Evolutionary conservation across 805 yeast species (phyloP).

Genomic region (Myxozyma neotropica): DNA sequence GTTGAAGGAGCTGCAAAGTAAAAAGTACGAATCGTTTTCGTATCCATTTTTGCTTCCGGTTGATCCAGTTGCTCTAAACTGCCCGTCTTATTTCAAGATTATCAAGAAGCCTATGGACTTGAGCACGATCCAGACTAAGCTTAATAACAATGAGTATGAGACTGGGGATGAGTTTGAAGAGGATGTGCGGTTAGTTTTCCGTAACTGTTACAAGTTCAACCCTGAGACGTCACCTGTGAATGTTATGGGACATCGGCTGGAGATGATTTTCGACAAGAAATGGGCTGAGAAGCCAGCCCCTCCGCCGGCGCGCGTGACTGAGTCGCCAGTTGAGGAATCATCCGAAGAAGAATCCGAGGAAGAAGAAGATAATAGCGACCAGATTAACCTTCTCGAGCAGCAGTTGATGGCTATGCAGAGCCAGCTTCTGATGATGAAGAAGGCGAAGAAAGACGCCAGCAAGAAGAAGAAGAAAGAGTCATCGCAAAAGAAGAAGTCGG

Average conservation of each 20-base stretch:
- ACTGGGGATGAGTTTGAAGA: constrained; percentile 83
- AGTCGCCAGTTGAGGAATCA: constrained; percentile 41
- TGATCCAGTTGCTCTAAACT: constrained; percentile 89
- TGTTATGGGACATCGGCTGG: constrained; percentile 90
- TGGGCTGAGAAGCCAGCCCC: constrained; percentile 78
- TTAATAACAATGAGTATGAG: constrained; percentile 84
- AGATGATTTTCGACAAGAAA: constrained; percentile 78
- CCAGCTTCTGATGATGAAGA: constrained; percentile 80
- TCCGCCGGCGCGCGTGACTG: constrained; percentile 56
- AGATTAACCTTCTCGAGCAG: constrained; percentile 84
- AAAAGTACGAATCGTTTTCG: constrained; percentile 80
- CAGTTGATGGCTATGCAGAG: constrained; percentile 83
- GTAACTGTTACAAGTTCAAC: constrained; percentile 87
- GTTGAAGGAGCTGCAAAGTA: constrained; percentile 76
- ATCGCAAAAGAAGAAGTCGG: constrained; percentile 45
- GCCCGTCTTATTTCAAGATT: constrained; percentile 85
- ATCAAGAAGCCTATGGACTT: constrained; percentile 95
- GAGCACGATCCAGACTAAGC: constrained; percentile 76
- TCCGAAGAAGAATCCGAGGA: constrained; percentile 58
- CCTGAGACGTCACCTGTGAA: constrained; percentile 98
- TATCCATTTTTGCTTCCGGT: constrained; percentile 94
- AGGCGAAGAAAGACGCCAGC: constrained; percentile 68
- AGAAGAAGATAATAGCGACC: constrained; percentile 72
- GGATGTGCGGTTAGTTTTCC: constrained; percentile 81
- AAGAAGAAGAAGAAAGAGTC: constrained; percentile 51